Base-by-base conservation (phyloP, 2,329 filamentous ascomycete species). In the Corniculantispora saksenae region DNA sequence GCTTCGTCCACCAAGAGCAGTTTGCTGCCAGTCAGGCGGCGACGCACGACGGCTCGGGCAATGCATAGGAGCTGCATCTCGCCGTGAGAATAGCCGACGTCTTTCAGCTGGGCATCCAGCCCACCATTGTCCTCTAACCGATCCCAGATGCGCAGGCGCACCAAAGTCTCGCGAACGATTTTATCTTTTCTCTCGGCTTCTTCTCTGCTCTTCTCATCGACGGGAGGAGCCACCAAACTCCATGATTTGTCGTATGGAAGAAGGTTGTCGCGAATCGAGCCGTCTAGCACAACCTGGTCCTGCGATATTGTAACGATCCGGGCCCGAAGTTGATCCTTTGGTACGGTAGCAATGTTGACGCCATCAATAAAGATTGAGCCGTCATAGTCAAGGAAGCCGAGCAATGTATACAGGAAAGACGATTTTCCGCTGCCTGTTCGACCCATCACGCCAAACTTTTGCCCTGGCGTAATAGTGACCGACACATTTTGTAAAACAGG, bases 401-500 rank as follows among this genome's bases (percentile, higher is more conserved):
- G 17, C 12, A 43, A 13, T 13, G 38, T 43, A 43, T 43, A 43
- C 12, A 43, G 38, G 4, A 43, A 19, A 3, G 38, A 43, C 12
- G 38, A 43, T 43, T 43, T 43, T 3, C 38, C 38, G 17, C 38
- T 15, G 5, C 38, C 38, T 15, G 38, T 15, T 43, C 38, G 10
- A 13, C 38, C 38, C 38, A 43, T 19, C 10, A 43, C 5, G 17
- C 38, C 38, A 13, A 19, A 15, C 17, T 43, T 43, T 43, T 43
- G 10, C 17, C 38, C 38, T 19, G 38, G 38, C 17, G 32, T 6
- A 10, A 32, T 64, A n/a, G 3, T 6, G 17, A 64, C 0, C 2
- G 61, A 58, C 3, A 64, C n/a, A 9, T 64, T 43, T 25, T n/a
- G 12, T 15, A 64, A 19, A 4, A 64, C 54, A 10, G 45, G 17